A percentile compares a stretch with the other conserved stretches of the same genome.
phyloP scores from a whole-genome alignment of 2,329 filamentous ascomycete species.

The Fusarium anthophilum region DNA sequence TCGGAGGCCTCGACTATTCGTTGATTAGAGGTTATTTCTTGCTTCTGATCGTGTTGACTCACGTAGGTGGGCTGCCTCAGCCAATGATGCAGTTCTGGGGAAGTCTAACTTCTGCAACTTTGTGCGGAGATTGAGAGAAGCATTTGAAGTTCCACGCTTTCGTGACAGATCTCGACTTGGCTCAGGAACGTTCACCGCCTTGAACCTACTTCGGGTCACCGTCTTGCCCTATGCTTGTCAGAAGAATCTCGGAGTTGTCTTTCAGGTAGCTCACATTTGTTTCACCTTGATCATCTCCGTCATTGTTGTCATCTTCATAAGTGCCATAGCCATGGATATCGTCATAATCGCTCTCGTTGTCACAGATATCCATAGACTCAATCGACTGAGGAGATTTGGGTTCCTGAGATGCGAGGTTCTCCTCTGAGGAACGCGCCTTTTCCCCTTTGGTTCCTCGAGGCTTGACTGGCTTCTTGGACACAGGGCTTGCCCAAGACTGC shows the following conservation, averaged over 20 bases:
- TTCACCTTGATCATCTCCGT: neutral
- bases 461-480: neutral
- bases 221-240: neutral
- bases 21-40: neutral
- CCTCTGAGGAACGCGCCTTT: fast-evolving
- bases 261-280: neutral
- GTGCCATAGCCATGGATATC: neutral
- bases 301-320: too few relatives aligned
- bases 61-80: neutral
- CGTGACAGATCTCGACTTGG: neutral
- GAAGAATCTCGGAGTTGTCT: neutral
- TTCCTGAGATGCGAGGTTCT: neutral
- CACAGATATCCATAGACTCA: neutral
- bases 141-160: neutral
- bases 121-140: neutral
- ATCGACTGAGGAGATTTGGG: neutral
- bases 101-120: neutral
- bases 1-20: neutral
- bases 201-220: neutral
- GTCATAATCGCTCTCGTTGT: neutral
- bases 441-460: fast-evolving
- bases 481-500: neutral
- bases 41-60: neutral
- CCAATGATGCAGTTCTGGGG: too few relatives aligned
- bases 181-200: neutral